phyloP scores from a whole-genome alignment of 83 land plant genomes.

The Picea mariana region DNA sequence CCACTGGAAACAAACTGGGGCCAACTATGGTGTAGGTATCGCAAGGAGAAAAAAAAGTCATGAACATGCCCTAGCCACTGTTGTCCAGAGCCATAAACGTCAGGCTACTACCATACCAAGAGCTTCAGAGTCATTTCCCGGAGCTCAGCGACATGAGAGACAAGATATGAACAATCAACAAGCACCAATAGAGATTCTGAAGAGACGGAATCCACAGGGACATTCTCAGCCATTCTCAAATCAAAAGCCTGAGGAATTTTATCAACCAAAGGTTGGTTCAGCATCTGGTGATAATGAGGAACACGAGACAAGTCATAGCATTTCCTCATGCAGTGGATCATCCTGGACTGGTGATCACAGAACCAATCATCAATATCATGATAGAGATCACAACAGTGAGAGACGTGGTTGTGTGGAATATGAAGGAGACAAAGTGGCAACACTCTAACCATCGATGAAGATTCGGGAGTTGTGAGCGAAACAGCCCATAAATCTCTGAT shows the following conservation, averaged over 20 bases:
- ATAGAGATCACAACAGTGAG: too few species aligned
- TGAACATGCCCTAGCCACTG: background rate
- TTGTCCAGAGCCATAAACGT: background rate
- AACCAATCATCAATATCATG: too few species aligned
- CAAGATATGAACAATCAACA: conserved; percentile 1
- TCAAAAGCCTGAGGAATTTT: background rate
- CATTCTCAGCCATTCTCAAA: too few species aligned
- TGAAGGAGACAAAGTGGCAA: too few species aligned
- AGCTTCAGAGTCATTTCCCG: background rate
- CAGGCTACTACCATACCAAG: background rate
- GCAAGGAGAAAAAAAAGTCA: background rate
- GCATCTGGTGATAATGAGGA: background rate
- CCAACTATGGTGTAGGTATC: background rate
- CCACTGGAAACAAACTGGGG: conserved; percentile 1
- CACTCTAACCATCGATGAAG: too few species aligned
- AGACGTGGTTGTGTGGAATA: too few species aligned
- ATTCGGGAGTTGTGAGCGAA: too few species aligned
- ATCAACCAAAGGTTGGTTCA: background rate
- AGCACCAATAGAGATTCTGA: background rate
- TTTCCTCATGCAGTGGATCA: background rate
- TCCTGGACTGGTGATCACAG: background rate
- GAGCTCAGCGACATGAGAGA: background rate
- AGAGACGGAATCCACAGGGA: background rate
- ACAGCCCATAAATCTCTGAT: too few species aligned
- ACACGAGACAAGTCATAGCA: background rate